Evolutionary conservation across 2,329 filamentous ascomycete genomes (phyloP).

Genomic region (Neoscytalidium dimidiatum): DNA sequence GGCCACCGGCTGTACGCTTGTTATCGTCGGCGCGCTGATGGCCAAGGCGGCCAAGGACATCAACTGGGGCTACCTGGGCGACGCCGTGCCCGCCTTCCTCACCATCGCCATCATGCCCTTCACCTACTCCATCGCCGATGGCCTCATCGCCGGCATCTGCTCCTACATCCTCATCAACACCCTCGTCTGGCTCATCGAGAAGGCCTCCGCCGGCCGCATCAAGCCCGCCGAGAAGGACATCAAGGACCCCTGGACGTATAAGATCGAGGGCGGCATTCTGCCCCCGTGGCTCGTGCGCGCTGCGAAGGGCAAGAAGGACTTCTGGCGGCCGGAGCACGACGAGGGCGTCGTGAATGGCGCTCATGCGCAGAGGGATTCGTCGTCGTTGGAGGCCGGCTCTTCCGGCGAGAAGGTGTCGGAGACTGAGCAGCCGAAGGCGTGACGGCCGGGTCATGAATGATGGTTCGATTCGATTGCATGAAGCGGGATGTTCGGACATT

Average conservation of each 20-base stretch:
- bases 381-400: background rate
- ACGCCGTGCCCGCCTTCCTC: constrained; percentile 81
- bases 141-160: constrained; percentile 77
- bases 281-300: constrained; percentile 73
- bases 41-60: constrained; percentile 75
- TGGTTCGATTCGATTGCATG: background rate
- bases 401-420: background rate
- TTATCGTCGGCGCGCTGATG: constrained; percentile 90
- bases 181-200: constrained; percentile 68
- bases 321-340: constrained; percentile 55
- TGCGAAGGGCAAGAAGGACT: constrained; percentile 68
- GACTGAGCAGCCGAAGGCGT: background rate
- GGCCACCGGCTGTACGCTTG: constrained; percentile 85
- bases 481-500: background rate
- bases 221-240: constrained; percentile 73
- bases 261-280: constrained; percentile 71
- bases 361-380: background rate
- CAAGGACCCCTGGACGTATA: constrained; percentile 80
- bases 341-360: background rate
- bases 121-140: constrained; percentile 85
- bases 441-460: background rate
- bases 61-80: constrained; percentile 85
- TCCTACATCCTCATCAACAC: constrained; percentile 77
- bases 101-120: constrained; percentile 87
- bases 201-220: constrained; percentile 67